These are phyloP conservation scores for Verticillium zaregamsianum DNA, from an alignment of 2,329 filamentous ascomycete species.

Conservation along the genomic window DNA sequence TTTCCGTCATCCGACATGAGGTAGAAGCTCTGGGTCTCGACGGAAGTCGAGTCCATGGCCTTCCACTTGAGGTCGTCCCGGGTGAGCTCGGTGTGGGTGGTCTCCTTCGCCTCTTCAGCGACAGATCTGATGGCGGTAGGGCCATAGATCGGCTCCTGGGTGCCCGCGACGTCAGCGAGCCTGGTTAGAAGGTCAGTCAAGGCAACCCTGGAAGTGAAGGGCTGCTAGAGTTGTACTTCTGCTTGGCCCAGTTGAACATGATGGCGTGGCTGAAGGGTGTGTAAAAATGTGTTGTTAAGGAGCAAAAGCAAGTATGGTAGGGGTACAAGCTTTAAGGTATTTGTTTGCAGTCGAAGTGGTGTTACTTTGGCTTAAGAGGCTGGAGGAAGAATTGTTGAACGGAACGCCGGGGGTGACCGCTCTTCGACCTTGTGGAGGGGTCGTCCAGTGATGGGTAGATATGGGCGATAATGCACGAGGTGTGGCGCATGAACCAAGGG, in stretches of 20 bases:
- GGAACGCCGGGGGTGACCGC: neutral
- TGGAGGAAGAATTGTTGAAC: slow-evolving; percentile 1
- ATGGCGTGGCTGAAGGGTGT: slow-evolving; percentile 19
- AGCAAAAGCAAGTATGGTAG: slow-evolving; percentile 1
- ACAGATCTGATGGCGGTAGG: slow-evolving; percentile 83
- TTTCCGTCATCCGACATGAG: slow-evolving; percentile 70
- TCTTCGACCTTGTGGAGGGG: neutral
- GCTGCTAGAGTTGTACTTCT: slow-evolving; percentile 58
- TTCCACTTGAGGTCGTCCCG: slow-evolving; percentile 81
- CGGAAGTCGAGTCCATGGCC: slow-evolving; percentile 75
- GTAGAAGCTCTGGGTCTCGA: slow-evolving; percentile 96
- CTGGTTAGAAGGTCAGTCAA: slow-evolving; percentile 28
- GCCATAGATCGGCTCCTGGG: slow-evolving; percentile 94
- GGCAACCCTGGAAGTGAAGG: slow-evolving; percentile 17
- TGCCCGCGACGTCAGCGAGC: slow-evolving; percentile 81
- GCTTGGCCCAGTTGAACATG: slow-evolving; percentile 95
- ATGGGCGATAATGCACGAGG: neutral
- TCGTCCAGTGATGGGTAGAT: neutral
- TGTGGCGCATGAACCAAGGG: neutral
- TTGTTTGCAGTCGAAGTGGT: neutral
- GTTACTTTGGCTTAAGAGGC: neutral
- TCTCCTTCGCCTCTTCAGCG: slow-evolving; percentile 71
- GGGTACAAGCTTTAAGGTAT: neutral
- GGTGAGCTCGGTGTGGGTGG: slow-evolving; percentile 74
- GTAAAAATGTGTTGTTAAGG: neutral